These are phyloP conservation scores for Phaeotremella skinneri DNA, from an alignment of 768 basidiomycete species.

Conservation along the genomic window DNA sequence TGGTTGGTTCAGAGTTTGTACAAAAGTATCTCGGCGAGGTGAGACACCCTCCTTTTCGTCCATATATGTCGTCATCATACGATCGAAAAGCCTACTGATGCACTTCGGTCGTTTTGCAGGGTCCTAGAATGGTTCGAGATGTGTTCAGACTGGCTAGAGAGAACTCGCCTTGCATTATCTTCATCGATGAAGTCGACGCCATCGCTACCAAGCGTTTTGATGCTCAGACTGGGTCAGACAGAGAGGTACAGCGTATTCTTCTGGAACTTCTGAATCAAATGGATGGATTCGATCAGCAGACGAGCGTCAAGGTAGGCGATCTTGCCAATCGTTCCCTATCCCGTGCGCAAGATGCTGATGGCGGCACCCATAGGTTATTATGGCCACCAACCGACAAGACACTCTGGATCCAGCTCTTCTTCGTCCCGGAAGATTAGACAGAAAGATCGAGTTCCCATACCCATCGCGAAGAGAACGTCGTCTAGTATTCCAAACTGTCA, in stretches of 20 bases:
- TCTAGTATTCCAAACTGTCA: constrained; percentile 96
- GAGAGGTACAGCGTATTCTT: constrained; percentile 97
- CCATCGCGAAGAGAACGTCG: constrained; percentile 93
- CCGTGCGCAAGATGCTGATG: constrained; percentile 8
- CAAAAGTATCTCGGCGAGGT: constrained; percentile 96
- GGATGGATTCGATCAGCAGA: constrained; percentile 99
- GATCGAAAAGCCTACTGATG: not conserved
- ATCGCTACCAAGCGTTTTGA: constrained; percentile 99
- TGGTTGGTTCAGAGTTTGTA: constrained; percentile 97
- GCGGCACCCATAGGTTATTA: constrained; percentile 73
- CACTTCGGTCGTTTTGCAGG: constrained; percentile 55
- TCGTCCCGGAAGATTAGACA: constrained; percentile 92
- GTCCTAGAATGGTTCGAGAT: constrained; percentile 98
- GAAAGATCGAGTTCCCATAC: constrained; percentile 97
- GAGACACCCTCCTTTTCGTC: constrained; percentile 8
- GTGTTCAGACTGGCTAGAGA: constrained; percentile 97
- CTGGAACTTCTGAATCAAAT: constrained; percentile 97
- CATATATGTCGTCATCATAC: not conserved
- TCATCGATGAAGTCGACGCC: constrained; percentile 91
- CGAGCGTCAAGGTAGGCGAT: constrained; percentile 83
- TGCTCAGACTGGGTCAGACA: constrained; percentile 96
- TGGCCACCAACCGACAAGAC: constrained; percentile 99
- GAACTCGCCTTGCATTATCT: constrained; percentile 96
- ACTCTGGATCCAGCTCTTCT: constrained; percentile 96
- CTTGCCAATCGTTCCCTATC: not conserved